phyloP scores from a whole-genome alignment of 2,329 filamentous ascomycete genomes.

The Diaporthe helianthi region DNA sequence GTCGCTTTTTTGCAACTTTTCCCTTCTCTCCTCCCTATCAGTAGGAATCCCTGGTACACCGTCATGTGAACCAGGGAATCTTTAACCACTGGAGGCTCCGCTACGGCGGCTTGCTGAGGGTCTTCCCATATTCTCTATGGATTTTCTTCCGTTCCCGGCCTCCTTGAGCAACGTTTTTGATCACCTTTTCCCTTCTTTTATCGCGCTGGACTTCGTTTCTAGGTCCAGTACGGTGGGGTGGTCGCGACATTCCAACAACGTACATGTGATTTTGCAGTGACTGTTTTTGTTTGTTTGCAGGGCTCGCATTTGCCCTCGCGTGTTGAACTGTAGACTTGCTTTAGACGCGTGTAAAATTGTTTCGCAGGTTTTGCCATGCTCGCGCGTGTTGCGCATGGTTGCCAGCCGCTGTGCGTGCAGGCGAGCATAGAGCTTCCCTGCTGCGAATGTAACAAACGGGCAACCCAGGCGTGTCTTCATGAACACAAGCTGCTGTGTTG shows the following conservation, averaged over 20 bases:
- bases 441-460: not conserved
- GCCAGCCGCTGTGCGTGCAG: no score
- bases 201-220: slow-evolving; percentile 50
- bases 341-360: not conserved
- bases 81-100: slow-evolving; percentile 55
- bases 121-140: slow-evolving; percentile 54
- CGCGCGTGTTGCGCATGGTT: not conserved
- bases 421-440: not conserved
- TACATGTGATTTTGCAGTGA: not conserved
- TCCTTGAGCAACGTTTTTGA: slow-evolving; percentile 53
- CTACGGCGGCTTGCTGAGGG: slow-evolving; percentile 62
- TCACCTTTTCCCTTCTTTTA: slow-evolving; percentile 51
- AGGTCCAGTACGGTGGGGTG: slow-evolving; percentile 61
- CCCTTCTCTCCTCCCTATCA: slow-evolving; percentile 50
- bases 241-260: slow-evolving; percentile 49
- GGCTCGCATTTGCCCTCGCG: not conserved
- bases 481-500: no score
- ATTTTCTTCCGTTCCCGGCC: slow-evolving; percentile 65
- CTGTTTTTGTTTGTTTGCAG: not conserved
- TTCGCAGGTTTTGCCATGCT: not conserved
- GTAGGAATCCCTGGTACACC: slow-evolving; percentile 55
- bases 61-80: slow-evolving; percentile 56
- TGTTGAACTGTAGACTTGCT: no score
- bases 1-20: slow-evolving; percentile 29
- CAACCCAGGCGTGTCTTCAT: not conserved